Percentiles rank a stretch among this genome's conserved stretches.
phyloP scores from a whole-genome alignment of 2,329 filamentous ascomycete species.

The Cercospora sp. region DNA sequence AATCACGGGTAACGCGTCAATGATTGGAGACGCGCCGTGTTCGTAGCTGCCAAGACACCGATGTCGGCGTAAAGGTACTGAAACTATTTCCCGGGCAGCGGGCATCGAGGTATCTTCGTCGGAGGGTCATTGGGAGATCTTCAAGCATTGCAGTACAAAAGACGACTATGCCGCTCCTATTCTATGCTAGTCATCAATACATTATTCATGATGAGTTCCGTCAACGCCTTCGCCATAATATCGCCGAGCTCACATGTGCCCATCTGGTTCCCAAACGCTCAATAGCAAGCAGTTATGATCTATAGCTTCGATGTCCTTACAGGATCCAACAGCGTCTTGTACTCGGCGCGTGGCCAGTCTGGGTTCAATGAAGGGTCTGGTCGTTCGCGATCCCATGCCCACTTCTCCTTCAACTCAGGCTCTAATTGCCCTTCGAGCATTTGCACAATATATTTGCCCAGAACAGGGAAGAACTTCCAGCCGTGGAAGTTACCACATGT shows the following conservation, averaged over 20 bases:
- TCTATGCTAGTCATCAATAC: slow-evolving; percentile 3
- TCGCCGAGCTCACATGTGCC: neutral
- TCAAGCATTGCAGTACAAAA: neutral
- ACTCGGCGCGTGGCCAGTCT: slow-evolving; percentile 59
- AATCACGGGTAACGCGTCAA: slow-evolving; percentile 2
- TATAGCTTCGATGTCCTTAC: slow-evolving; percentile 19
- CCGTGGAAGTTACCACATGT: slow-evolving; percentile 48
- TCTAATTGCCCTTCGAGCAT: slow-evolving; percentile 44
- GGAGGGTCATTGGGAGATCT: neutral
- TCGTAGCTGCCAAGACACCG: slow-evolving; percentile 1
- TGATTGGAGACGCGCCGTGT: slow-evolving; percentile 5
- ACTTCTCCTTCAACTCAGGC: slow-evolving; percentile 48
- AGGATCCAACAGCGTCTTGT: slow-evolving; percentile 53
- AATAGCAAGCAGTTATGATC: neutral
- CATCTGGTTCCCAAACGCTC: neutral
- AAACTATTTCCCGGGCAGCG: neutral
- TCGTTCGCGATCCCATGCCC: slow-evolving; percentile 62
- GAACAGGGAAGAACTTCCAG: slow-evolving; percentile 42
- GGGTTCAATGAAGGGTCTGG: slow-evolving; percentile 55
- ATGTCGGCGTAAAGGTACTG: neutral
- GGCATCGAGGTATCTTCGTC: neutral
- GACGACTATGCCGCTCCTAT: neutral
- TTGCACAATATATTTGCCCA: slow-evolving; percentile 40
- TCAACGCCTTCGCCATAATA: neutral
- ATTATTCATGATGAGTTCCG: slow-evolving; percentile 1